These are phyloP conservation scores for Scheffersomyces coipomensis DNA, from an alignment of 805 yeast genomes.

Conservation along the genomic window DNA sequence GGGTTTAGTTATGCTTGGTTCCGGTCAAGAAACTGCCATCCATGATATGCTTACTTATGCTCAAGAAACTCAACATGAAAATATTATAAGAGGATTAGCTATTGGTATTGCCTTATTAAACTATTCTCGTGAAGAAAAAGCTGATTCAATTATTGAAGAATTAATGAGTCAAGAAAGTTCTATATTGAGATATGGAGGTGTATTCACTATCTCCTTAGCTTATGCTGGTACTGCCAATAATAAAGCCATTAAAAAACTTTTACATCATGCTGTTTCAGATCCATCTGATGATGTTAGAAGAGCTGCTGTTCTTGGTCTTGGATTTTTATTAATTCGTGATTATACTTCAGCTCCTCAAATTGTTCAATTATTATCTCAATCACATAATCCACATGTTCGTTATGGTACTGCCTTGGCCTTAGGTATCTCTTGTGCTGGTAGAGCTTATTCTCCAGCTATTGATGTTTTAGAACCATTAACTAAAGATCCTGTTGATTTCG, in stretches of 20 bases:
- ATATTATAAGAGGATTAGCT: conserved; percentile 89
- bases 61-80: conserved; percentile 93
- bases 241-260: conserved; percentile 76
- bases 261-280: conserved; percentile 95
- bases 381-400: conserved; percentile 97
- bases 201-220: conserved; percentile 89
- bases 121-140: conserved; percentile 81
- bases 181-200: conserved; percentile 92
- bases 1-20: conserved; percentile 95
- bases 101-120: conserved; percentile 84
- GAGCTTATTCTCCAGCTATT: conserved; percentile 82
- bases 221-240: conserved; percentile 96
- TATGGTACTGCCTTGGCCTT: conserved; percentile 97
- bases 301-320: conserved; percentile 89
- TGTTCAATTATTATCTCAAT: conserved; percentile 87
- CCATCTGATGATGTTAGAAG: conserved; percentile 96
- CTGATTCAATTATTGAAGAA: conserved; percentile 64
- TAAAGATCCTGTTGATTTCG: conserved; percentile 94
- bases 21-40: conserved; percentile 66
- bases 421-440: conserved; percentile 96
- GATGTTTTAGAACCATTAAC: conserved; percentile 91
- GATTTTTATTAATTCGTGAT: conserved; percentile 87
- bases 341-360: conserved; percentile 92
- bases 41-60: conserved; percentile 89
- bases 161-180: conserved; percentile 76